Conservation (phyloP, 345 rosid species). For the Populus deltoides region DNA sequence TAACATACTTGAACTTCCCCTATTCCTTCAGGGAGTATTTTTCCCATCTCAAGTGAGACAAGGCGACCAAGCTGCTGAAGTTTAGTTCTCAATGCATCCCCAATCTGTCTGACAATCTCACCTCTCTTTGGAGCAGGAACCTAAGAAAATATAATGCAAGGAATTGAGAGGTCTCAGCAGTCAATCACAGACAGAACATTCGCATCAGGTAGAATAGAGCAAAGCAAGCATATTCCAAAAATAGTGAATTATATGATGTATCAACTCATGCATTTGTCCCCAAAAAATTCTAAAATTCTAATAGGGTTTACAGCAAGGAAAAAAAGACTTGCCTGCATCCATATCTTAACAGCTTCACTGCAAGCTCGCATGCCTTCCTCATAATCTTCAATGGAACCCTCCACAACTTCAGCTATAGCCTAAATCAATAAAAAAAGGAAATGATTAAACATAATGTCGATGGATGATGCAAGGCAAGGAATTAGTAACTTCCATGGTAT, state of each 20-base stretch:
- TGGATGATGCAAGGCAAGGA: neutral
- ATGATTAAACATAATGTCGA: neutral
- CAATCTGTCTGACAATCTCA: slow-evolving; percentile 91
- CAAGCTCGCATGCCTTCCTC: slow-evolving; percentile 85
- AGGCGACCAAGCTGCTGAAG: slow-evolving; percentile 80
- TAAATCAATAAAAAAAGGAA: neutral
- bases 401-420: slow-evolving; percentile 68
- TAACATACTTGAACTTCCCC: slow-evolving; percentile 88
- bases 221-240: neutral
- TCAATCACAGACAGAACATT: neutral
- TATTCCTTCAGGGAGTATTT: slow-evolving; percentile 90
- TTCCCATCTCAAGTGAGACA: slow-evolving; percentile 97
- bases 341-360: slow-evolving; percentile 66
- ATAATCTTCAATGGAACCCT: slow-evolving; percentile 77
- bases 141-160: slow-evolving; percentile 29
- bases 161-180: neutral
- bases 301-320: neutral
- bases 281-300: neutral
- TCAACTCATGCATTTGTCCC: neutral
- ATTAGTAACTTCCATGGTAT: neutral
- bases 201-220: neutral
- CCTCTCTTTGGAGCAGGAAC: slow-evolving; percentile 98
- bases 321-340: slow-evolving; percentile 68
- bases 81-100: slow-evolving; percentile 81
- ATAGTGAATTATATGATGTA: neutral